Conservation (phyloP, 345 rosid species). For the Carallia brachiata region DNA sequence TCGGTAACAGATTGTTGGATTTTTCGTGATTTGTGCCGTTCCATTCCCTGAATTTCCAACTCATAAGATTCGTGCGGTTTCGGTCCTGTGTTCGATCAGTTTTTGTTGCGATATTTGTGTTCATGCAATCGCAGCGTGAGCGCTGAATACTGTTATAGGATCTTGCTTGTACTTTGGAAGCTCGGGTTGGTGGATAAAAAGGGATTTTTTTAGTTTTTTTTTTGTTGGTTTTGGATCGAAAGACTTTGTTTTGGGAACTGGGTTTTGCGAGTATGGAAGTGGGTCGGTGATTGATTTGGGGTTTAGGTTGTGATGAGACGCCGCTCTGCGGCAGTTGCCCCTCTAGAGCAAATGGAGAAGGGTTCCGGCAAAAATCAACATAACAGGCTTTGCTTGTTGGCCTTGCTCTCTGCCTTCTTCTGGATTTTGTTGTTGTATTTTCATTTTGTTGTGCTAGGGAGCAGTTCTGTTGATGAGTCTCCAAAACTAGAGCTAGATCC, state of each 20-base stretch:
- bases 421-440: slow-evolving; percentile 69
- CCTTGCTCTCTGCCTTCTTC: slow-evolving; percentile 48
- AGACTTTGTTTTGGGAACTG: slow-evolving; percentile 14
- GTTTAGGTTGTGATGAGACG: slow-evolving; percentile 53
- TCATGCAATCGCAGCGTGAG: not conserved
- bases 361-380: slow-evolving; percentile 54
- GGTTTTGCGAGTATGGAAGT: slow-evolving; percentile 15
- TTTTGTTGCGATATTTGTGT: not conserved
- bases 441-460: slow-evolving; percentile 58
- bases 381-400: slow-evolving; percentile 50
- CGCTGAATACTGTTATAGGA: not conserved
- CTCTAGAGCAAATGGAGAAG: slow-evolving; percentile 54
- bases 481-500: slow-evolving; percentile 30
- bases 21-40: slow-evolving; percentile 13
- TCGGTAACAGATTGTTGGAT: slow-evolving; percentile 11
- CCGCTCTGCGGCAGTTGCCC: slow-evolving; percentile 43
- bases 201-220: not conserved
- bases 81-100: not conserved
- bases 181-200: not conserved
- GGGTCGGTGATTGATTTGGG: slow-evolving; percentile 5
- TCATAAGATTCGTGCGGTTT: not conserved
- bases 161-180: slow-evolving; percentile 3
- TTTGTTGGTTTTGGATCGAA: not conserved
- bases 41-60: not conserved
- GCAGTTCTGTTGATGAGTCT: slow-evolving; percentile 32